Percentiles rank a stretch among this genome's conserved stretches.
Evolutionary conservation across 2,329 filamentous ascomycete species (phyloP).

Genomic region (Monosporascus sp.): DNA sequence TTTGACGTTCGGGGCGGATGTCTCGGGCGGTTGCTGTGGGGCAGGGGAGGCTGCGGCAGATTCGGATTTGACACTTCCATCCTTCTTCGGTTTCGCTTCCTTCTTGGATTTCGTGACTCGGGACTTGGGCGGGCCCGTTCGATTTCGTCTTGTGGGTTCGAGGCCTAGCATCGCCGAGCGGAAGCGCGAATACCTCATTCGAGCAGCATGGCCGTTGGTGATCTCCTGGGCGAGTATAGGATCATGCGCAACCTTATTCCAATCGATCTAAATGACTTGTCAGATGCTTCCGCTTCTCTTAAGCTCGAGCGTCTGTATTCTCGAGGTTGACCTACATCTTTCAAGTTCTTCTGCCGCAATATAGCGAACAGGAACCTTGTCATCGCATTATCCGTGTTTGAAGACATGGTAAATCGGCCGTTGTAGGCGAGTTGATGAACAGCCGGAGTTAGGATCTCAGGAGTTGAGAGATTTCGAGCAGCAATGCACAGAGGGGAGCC

Average conservation of each 20-base stretch:
- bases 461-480: conserved; percentile 19
- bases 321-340: conserved; percentile 44
- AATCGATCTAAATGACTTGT: conserved; percentile 46
- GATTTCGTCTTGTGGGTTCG: conserved; percentile 43
- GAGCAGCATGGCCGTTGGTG: conserved; percentile 55
- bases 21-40: conserved; percentile 15
- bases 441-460: conserved; percentile 2
- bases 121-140: conserved; percentile 33
- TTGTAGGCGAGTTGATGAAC: conserved; percentile 4
- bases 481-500: conserved; percentile 22
- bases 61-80: conserved; percentile 36
- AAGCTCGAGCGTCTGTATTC: not conserved
- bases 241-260: conserved; percentile 51
- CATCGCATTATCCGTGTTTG: conserved; percentile 52
- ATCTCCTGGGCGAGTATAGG: conserved; percentile 49
- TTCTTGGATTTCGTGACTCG: conserved; percentile 43
- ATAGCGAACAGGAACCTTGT: conserved; percentile 56
- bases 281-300: conserved; percentile 5
- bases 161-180: conserved; percentile 40
- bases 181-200: conserved; percentile 56
- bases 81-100: conserved; percentile 32
- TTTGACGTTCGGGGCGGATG: conserved; percentile 29
- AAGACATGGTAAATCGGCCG: conserved; percentile 38
- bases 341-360: conserved; percentile 53
- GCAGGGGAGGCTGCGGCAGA: conserved; percentile 13